phyloP scores from a whole-genome alignment of 2,329 filamentous ascomycete genomes.

The Colletotrichum sp. region DNA sequence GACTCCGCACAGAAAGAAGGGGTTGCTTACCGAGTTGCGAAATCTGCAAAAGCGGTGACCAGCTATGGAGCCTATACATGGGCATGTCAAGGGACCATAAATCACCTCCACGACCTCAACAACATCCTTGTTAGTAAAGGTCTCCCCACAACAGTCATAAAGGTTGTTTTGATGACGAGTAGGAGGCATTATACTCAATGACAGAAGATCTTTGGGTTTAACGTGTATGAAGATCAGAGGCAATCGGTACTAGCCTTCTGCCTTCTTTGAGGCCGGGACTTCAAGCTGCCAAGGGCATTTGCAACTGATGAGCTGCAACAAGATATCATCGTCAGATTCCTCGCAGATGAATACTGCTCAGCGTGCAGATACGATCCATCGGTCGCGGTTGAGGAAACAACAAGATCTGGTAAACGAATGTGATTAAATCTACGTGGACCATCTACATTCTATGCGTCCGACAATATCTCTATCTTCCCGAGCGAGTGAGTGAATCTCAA shows the following conservation, averaged over 20 bases:
- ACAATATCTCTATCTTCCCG: background rate
- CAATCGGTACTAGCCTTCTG: background rate
- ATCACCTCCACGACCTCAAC: background rate
- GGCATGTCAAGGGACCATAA: background rate
- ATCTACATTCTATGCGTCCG: background rate
- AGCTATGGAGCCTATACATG: background rate
- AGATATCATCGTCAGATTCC: background rate
- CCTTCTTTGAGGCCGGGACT: background rate
- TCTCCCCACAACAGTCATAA: background rate
- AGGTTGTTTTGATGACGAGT: fast-evolving
- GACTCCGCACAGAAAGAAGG: background rate
- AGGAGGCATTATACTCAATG: background rate
- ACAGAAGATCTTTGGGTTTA: fast-evolving
- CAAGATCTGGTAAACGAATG: background rate
- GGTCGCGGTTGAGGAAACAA: background rate
- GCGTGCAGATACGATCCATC: fast-evolving
- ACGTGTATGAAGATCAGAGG: background rate
- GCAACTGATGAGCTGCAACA: fast-evolving
- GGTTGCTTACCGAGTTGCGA: background rate
- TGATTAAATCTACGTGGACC: background rate
- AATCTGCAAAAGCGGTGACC: background rate
- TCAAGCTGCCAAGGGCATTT: background rate
- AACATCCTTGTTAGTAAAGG: background rate
- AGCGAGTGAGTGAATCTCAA: background rate
- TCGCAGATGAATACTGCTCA: fast-evolving